phyloP scores from a whole-genome alignment of 768 basidiomycete genomes.

The Kondoa subrosea region DNA sequence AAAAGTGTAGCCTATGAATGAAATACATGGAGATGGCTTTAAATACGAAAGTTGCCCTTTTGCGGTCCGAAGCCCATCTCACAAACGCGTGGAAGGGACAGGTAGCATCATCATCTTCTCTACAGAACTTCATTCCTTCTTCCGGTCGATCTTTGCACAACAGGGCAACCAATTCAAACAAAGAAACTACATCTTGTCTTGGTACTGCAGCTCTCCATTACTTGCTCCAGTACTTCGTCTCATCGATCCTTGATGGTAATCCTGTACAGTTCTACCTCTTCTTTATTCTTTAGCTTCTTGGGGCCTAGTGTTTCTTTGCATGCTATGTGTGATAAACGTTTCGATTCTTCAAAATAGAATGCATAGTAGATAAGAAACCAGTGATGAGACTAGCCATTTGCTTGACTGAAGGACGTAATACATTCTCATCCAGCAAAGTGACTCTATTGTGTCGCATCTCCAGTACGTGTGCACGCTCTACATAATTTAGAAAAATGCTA shows the following conservation, averaged over 20 bases:
- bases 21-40: too few relatives aligned
- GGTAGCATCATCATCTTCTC: conserved; percentile 29
- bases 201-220: conserved; percentile 35
- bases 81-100: conserved; percentile 53
- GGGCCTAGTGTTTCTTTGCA: too few relatives aligned
- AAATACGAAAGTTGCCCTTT: too few relatives aligned
- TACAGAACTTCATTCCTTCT: conserved; percentile 72
- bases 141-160: conserved; percentile 60
- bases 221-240: conserved; percentile 12
- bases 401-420: conserved; percentile 45
- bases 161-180: conserved; percentile 67
- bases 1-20: too few relatives aligned
- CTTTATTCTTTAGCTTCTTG: conserved; percentile 83
- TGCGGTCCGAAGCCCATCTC: conserved; percentile 69
- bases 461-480: too few relatives aligned
- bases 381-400: conserved; percentile 56
- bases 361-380: conserved; percentile 35
- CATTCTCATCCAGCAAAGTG: too few relatives aligned
- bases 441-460: too few relatives aligned
- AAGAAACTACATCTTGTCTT: conserved; percentile 65
- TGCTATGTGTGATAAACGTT: too few relatives aligned
- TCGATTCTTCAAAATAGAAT: conserved; percentile 37
- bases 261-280: conserved; percentile 55
- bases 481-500: too few relatives aligned
- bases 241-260: conserved; percentile 29